Evolutionary conservation across 306 rosid genomes (phyloP).

Genomic region (Malus domestica): DNA sequence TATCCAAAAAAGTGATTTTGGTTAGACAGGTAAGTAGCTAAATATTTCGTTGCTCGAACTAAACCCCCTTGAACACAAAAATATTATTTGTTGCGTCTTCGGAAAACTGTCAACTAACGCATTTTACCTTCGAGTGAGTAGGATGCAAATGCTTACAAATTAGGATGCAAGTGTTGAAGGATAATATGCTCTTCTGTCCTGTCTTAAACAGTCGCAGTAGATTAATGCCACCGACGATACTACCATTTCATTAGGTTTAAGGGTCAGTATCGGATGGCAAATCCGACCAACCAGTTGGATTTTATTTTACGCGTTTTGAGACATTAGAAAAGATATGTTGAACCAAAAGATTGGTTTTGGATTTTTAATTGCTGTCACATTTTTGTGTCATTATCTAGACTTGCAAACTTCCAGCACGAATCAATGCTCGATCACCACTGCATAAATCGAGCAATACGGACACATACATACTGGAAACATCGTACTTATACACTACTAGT

Average conservation of each 20-base stretch:
- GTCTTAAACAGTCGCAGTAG: background rate
- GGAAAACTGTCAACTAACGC: background rate
- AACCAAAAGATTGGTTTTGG: too few species aligned
- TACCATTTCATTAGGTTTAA: background rate
- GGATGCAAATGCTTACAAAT: background rate
- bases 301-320: background rate
- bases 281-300: background rate
- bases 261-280: background rate
- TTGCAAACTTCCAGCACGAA: background rate
- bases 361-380: too few species aligned
- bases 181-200: background rate
- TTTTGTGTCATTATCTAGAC: background rate
- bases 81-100: background rate
- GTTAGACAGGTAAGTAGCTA: slow-evolving; percentile 37
- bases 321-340: background rate
- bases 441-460: background rate
- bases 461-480: background rate
- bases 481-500: background rate
- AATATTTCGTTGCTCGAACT: slow-evolving; percentile 3
- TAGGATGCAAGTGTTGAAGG: background rate
- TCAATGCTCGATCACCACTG: background rate
- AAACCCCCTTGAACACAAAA: background rate
- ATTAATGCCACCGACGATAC: background rate
- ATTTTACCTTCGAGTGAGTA: background rate
- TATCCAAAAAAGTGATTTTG: slow-evolving; percentile 14